Conservation (phyloP, 192 early-diverging fungal genomes). For the Backusella luteola region DNA sequence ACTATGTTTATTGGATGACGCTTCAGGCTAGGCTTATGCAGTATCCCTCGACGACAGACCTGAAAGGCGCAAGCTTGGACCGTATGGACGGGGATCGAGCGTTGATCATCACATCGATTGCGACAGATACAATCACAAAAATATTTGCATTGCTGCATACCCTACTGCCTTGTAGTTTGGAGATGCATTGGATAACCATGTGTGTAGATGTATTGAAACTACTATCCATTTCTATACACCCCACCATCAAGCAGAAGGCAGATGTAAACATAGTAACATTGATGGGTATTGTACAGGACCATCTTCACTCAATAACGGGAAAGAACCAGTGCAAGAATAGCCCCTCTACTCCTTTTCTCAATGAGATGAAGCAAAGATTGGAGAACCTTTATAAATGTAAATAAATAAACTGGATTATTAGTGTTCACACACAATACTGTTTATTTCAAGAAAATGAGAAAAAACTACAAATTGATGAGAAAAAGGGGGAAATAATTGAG, state of each 20-base stretch:
- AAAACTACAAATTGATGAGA: no score
- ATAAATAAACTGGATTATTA: not conserved
- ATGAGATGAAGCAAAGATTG: not conserved
- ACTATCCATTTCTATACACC: constrained; percentile 5
- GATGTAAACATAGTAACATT: not conserved
- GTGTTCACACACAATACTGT: not conserved
- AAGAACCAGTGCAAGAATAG: not conserved
- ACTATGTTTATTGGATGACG: constrained; percentile 25
- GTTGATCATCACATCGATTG: constrained; percentile 21
- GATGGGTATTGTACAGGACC: not conserved
- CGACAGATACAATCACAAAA: constrained; percentile 22
- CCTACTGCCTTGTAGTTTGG: constrained; percentile 22
- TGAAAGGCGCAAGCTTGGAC: constrained; percentile 15
- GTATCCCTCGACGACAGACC: not conserved
- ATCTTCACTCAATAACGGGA: not conserved
- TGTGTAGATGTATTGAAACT: constrained; percentile 16
- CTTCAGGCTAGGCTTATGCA: constrained; percentile 18
- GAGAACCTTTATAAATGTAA: constrained; percentile 6
- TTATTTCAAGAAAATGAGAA: no score
- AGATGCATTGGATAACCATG: constrained; percentile 20
- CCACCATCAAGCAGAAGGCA: not conserved
- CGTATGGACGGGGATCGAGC: constrained; percentile 19
- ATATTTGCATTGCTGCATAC: constrained; percentile 2
- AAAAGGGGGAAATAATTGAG: no score
- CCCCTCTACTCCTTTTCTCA: not conserved